phyloP scores from a whole-genome alignment of 106 monocot species.

The Dendrobium catenatum region DNA sequence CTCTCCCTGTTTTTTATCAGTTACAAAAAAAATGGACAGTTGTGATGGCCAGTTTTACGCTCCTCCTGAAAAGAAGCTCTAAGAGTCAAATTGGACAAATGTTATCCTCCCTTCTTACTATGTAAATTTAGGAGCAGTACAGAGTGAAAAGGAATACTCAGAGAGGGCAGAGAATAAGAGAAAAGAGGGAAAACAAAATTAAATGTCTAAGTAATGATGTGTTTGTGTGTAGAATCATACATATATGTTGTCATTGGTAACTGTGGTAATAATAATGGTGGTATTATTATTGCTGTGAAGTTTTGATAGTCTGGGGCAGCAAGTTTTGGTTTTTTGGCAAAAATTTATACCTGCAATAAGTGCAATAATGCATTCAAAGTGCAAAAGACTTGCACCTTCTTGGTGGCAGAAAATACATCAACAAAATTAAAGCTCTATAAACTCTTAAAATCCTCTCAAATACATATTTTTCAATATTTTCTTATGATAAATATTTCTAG shows the following conservation, averaged over 20 bases:
- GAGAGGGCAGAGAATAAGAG: not conserved
- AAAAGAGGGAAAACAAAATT: not conserved
- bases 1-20: too few relatives aligned
- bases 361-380: constrained; percentile 1
- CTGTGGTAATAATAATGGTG: not conserved
- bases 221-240: not conserved
- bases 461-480: too few relatives aligned
- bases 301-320: not conserved
- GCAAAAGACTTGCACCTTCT: not conserved
- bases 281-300: not conserved
- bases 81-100: not conserved
- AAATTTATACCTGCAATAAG: not conserved
- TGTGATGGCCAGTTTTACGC: too few relatives aligned
- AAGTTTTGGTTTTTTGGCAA: not conserved
- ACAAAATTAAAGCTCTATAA: too few relatives aligned
- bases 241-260: not conserved
- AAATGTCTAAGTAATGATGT: not conserved
- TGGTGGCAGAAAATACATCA: not conserved
- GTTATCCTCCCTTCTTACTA: not conserved
- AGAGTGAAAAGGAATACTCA: not conserved
- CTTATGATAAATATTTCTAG: too few relatives aligned
- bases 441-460: too few relatives aligned
- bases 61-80: not conserved
- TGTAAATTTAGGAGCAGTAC: not conserved
- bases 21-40: too few relatives aligned